Percentiles rank a stretch among this genome's conserved stretches.
These are phyloP conservation scores for Annona squamosa DNA, from an alignment of 164 flowering plant species.

Conservation along the genomic window DNA sequence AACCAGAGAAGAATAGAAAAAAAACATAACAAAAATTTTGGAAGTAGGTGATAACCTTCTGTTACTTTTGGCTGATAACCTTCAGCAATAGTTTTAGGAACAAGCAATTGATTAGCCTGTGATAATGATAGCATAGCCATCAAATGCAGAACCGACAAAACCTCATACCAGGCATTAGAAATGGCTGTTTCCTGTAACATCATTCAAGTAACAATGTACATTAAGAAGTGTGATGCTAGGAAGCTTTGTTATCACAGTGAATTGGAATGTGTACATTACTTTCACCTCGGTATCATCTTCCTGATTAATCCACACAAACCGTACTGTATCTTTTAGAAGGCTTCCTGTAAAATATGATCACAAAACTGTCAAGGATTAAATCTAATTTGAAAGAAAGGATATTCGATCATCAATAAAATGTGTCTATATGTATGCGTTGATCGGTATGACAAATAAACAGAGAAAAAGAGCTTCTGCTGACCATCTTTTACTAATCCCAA, in stretches of 20 bases:
- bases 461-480: conserved; percentile 12
- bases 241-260: not conserved
- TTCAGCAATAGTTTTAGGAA: conserved; percentile 74
- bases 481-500: conserved; percentile 80
- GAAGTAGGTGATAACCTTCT: conserved; percentile 48
- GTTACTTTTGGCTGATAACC: conserved; percentile 87
- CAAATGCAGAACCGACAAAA: conserved; percentile 82
- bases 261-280: not conserved
- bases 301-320: conserved; percentile 89
- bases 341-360: conserved; percentile 44
- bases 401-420: not conserved
- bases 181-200: conserved; percentile 73
- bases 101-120: conserved; percentile 81
- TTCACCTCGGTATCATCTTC: conserved; percentile 85
- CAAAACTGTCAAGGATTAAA: conserved; percentile 10
- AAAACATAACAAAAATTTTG: not conserved
- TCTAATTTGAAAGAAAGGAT: not conserved
- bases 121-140: conserved; percentile 82
- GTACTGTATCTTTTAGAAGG: conserved; percentile 66
- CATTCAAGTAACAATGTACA: not conserved
- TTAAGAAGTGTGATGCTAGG: not conserved
- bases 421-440: not conserved
- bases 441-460: not conserved
- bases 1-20: not conserved
- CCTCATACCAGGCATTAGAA: conserved; percentile 91